phyloP scores from a whole-genome alignment of 2,329 filamentous ascomycete species.

The Botrytis byssoidea region DNA sequence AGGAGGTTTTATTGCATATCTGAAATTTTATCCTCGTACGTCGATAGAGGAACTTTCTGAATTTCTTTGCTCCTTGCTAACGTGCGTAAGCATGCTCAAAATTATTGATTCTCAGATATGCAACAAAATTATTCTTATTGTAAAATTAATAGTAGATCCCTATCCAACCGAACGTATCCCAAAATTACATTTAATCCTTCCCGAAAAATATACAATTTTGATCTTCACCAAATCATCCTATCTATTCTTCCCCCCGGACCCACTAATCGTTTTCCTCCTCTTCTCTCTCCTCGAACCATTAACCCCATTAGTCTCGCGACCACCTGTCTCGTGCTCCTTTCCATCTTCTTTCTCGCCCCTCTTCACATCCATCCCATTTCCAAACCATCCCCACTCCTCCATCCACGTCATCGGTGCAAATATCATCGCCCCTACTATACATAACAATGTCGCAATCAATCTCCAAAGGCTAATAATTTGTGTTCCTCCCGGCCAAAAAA shows the following conservation, averaged over 20 bases:
- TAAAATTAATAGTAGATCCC: neutral
- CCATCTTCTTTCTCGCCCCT: neutral
- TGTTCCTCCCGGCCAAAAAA: slow-evolving; percentile 61
- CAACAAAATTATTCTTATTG: neutral
- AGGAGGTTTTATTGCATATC: neutral
- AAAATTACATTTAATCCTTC: neutral
- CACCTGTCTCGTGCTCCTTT: neutral
- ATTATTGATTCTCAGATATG: neutral
- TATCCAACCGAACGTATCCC: neutral
- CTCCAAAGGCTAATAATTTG: slow-evolving; percentile 55
- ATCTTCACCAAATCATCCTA: neutral
- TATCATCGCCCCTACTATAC: slow-evolving; percentile 56
- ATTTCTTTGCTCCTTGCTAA: neutral
- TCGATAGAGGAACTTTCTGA: neutral
- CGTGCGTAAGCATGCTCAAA: neutral
- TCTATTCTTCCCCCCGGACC: neutral
- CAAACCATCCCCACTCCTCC: slow-evolving; percentile 43
- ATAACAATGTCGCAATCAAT: slow-evolving; percentile 56
- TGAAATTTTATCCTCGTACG: neutral
- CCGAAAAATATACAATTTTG: no score
- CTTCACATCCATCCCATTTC: neutral
- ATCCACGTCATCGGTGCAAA: slow-evolving; percentile 51
- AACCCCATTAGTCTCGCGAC: neutral
- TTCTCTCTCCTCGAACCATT: neutral
- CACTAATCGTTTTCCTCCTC: neutral